phyloP scores from a whole-genome alignment of 73 alveolate genomes.

The Paramecium biaurelia region DNA sequence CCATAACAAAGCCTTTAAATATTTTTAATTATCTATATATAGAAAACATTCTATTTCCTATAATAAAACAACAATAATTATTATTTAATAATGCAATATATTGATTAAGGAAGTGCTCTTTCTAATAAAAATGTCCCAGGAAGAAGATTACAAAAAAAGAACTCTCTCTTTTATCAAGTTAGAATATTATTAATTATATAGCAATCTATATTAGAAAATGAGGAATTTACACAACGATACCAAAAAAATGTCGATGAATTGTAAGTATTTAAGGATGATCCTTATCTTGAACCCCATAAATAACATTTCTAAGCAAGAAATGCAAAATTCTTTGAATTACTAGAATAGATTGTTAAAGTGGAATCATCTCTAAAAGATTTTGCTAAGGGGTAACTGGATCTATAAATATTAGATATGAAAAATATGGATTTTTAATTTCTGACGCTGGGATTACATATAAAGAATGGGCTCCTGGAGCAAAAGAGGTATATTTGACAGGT shows the following conservation, averaged over 20 bases:
- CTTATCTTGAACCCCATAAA: slow-evolving; percentile 35
- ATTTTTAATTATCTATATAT: not conserved
- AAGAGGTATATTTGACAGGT: slow-evolving; percentile 80
- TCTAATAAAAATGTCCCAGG: not conserved
- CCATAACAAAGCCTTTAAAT: not conserved
- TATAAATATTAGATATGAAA: slow-evolving; percentile 31
- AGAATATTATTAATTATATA: not conserved
- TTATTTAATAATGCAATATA: not conserved
- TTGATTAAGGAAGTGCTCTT: slow-evolving; percentile 25
- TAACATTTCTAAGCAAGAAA: slow-evolving; percentile 58
- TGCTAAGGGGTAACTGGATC: slow-evolving; percentile 54
- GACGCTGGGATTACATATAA: slow-evolving; percentile 58
- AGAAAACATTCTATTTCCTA: not conserved
- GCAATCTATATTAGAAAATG: not conserved
- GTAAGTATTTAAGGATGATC: slow-evolving; percentile 33
- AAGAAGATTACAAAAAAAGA: not conserved
- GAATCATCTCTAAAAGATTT: slow-evolving; percentile 56
- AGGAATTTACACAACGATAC: not conserved
- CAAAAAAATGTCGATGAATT: slow-evolving; percentile 1
- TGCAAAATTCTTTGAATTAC: slow-evolving; percentile 44
- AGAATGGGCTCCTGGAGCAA: slow-evolving; percentile 96
- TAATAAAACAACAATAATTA: not conserved
- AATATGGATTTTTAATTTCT: slow-evolving; percentile 45
- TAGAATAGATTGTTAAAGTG: slow-evolving; percentile 16
- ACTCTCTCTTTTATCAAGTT: slow-evolving; percentile 5